Evolutionary conservation across 176 grass and related monocot genomes (phyloP).

Genomic region (Triticum urartu): DNA sequence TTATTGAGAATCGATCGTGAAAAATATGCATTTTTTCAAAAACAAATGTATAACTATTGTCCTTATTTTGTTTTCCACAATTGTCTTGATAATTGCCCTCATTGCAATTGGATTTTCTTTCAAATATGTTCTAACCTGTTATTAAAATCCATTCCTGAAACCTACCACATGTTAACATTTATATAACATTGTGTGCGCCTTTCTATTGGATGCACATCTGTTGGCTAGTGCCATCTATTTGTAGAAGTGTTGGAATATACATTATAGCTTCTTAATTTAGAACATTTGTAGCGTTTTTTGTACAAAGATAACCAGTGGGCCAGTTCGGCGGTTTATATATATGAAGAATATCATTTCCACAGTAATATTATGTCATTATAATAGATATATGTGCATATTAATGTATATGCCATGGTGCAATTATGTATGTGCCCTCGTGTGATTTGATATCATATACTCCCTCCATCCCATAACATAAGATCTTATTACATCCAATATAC

Average conservation of each 20-base stretch:
- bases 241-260: background rate
- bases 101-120: background rate
- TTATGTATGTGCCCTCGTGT: background rate
- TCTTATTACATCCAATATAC: too few relatives aligned
- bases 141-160: background rate
- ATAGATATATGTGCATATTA: background rate
- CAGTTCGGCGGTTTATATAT: background rate
- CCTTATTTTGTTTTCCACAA: too few relatives aligned
- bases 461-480: too few relatives aligned
- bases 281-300: background rate
- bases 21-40: too few relatives aligned
- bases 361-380: background rate
- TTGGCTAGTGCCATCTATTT: background rate
- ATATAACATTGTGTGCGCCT: background rate
- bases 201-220: background rate
- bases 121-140: background rate
- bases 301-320: background rate
- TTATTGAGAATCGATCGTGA: too few relatives aligned
- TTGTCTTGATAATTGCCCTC: background rate
- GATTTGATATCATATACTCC: background rate
- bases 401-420: background rate
- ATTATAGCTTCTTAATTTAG: background rate
- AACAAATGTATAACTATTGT: too few relatives aligned
- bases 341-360: too few relatives aligned
- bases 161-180: background rate